These are phyloP conservation scores for Histomonas meleagridis DNA, from an alignment of 208 protist species.

Conservation along the genomic window DNA sequence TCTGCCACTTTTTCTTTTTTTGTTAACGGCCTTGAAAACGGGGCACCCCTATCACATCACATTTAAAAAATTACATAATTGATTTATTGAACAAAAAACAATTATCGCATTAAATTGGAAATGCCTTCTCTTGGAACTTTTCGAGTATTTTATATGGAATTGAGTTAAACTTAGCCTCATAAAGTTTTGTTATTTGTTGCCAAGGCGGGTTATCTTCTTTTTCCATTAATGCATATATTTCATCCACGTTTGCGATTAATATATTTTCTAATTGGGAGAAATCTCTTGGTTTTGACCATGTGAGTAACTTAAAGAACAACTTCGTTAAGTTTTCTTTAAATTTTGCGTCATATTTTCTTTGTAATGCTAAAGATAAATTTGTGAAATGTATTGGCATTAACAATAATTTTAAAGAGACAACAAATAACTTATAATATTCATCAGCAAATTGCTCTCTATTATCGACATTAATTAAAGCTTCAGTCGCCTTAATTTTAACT, in stretches of 20 bases:
- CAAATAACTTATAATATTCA: neutral
- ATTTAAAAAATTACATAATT: too few species aligned
- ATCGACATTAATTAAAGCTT: neutral
- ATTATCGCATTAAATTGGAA: neutral
- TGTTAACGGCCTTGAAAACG: too few species aligned
- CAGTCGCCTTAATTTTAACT: neutral
- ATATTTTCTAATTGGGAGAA: neutral
- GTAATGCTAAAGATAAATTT: neutral
- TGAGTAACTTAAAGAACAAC: neutral
- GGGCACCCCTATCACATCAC: too few species aligned
- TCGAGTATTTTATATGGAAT: neutral
- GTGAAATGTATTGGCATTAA: neutral
- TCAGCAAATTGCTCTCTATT: neutral
- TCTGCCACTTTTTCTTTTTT: too few species aligned
- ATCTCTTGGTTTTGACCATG: neutral
- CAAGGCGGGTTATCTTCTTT: neutral
- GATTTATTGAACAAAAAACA: neutral
- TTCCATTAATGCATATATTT: neutral
- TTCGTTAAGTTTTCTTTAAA: neutral
- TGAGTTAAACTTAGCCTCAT: neutral
- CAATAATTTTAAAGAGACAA: neutral
- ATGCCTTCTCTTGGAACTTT: slow-evolving; percentile 8
- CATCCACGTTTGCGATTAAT: neutral
- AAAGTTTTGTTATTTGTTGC: neutral
- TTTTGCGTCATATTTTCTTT: neutral